phyloP scores from a whole-genome alignment of 768 basidiomycete genomes.

The Leccinellum luteum region DNA sequence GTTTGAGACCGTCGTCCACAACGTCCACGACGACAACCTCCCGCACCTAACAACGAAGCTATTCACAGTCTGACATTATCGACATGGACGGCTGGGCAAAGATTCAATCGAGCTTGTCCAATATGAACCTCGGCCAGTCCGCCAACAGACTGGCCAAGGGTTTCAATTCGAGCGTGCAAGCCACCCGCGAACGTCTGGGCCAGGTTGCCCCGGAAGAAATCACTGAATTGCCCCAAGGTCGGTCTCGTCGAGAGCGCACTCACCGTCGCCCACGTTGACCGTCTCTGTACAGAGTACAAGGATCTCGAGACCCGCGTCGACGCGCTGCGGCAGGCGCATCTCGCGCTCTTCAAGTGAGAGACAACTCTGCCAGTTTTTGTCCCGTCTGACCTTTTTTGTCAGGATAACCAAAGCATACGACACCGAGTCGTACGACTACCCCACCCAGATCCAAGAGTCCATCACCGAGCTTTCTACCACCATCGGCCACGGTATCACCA shows the following conservation, averaged over 20 bases:
- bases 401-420: conserved; percentile 91
- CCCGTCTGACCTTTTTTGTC: not conserved
- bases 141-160: conserved; percentile 77
- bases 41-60: not conserved
- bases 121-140: conserved; percentile 70
- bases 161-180: conserved; percentile 80
- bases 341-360: conserved; percentile 71
- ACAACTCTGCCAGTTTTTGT: no score
- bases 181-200: conserved; percentile 83
- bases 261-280: not conserved
- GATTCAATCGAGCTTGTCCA: conserved; percentile 57
- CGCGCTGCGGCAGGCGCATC: conserved; percentile 77
- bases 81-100: conserved; percentile 60
- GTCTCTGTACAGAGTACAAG: conserved; percentile 74
- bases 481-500: conserved; percentile 72
- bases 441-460: conserved; percentile 83
- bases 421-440: conserved; percentile 85
- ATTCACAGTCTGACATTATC: not conserved
- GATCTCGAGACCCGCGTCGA: conserved; percentile 95
- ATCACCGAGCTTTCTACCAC: conserved; percentile 66
- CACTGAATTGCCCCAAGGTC: conserved; percentile 89
- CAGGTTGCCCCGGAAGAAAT: conserved; percentile 92
- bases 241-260: conserved; percentile 6
- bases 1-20: not conserved
- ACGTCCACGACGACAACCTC: conserved; percentile 6